Base-by-base conservation (phyloP, 192 early-diverging fungal genomes). In the Oehlia diaphana region DNA sequence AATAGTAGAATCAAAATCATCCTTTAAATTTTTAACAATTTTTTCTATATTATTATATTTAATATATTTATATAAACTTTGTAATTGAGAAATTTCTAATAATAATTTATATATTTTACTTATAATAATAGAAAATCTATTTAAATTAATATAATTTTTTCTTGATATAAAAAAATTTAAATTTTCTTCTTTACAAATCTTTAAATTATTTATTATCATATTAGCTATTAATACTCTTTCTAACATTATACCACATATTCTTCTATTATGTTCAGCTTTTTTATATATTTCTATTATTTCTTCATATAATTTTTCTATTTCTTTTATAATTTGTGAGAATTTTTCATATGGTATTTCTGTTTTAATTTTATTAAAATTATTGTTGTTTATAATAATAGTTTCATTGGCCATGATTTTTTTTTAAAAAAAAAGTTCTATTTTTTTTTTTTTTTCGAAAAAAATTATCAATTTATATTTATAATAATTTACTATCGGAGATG, bases 231-330 rank as follows among this genome's bases (percentile, higher is more conserved):
- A 12, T 28, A 67, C 65, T 16, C 76, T 58, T n/a, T 64, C 62
- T n/a, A 77, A 49, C 28, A 77, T 26, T 26, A 66, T 14, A 2
- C 76, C 76, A 66, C 76, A 77, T 44, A 77, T 66, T n/a, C 44
- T 23, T 77, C 64, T 77, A 49, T 77, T 77, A 49, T 77, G 76
- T 77, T 77, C 63, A 13, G 76, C 76, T 26, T 31, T 10, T 49
- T 77, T 35, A 28, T 77, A 77, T 26, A 77, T 26, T 44, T 64
- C 9, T 47, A 66, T 10, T 47, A 66, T 64, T 66, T 31, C 63
- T 9, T 39, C 63, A 44, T 12, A 21, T 14, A 67, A 9, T 44
- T 21, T 49, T 23, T 10, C 16, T 16, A 77, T 19, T 13, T 77
- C 76, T 6, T 4, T 8, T 39, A 77, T 67, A 12, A 77, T 16